Percentiles rank a stretch among this genome's conserved stretches.
Conservation (phyloP, 257 asterid species). For the Nicotiana attenuata region DNA sequence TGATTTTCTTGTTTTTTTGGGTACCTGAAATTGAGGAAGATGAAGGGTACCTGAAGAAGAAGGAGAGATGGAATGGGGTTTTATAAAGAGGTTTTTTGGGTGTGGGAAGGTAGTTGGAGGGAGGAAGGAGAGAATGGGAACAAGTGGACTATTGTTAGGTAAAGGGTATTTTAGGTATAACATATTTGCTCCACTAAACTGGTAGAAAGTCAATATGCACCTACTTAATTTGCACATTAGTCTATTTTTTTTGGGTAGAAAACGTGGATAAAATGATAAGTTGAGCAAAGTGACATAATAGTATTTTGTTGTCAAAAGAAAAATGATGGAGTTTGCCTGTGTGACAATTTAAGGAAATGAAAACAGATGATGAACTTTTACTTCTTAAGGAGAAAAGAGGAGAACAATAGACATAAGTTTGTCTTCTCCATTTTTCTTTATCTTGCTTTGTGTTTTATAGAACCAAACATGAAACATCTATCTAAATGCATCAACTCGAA, state of each 20-base stretch:
- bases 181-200: not conserved
- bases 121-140: constrained; percentile 5
- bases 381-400: no score
- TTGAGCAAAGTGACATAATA: no score
- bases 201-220: not conserved
- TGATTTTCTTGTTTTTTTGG: not conserved
- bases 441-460: no score
- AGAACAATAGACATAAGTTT: no score
- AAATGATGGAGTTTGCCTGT: not conserved
- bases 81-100: constrained; percentile 23
- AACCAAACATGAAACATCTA: no score
- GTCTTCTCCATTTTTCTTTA: no score
- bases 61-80: constrained; percentile 13
- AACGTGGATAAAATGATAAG: no score
- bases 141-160: not conserved
- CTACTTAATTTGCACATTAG: not conserved
- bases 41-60: not conserved
- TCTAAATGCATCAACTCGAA: no score
- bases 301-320: no score
- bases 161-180: constrained; percentile 6
- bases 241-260: not conserved
- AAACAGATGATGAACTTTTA: no score
- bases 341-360: not conserved
- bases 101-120: constrained; percentile 6
- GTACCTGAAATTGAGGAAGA: not conserved